Evolutionary conservation across 108 stramenopile genomes (phyloP).

Genomic region (Nannochloropsis granulata): DNA sequence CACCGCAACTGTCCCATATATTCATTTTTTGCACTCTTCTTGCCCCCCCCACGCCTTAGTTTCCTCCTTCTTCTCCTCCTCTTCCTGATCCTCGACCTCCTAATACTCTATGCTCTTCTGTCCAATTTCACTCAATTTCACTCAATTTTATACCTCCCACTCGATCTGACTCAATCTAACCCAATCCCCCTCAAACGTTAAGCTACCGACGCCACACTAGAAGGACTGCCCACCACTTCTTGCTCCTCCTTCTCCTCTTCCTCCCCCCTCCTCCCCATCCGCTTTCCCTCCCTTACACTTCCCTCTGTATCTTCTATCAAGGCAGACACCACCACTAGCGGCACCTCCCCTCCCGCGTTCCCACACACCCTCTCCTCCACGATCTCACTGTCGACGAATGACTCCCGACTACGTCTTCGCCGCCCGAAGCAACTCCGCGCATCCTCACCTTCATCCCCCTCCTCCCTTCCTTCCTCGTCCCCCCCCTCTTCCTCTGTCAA

Average conservation of each 20-base stretch:
- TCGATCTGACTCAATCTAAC: neutral
- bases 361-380: too few species aligned
- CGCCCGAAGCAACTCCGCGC: neutral
- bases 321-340: too few species aligned
- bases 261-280: neutral
- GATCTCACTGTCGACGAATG: too few species aligned
- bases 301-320: too few species aligned
- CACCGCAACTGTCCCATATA: too few species aligned
- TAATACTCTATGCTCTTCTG: too few species aligned
- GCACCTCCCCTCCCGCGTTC: too few species aligned
- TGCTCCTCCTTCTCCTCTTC: neutral
- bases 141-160: neutral
- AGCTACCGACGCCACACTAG: neutral
- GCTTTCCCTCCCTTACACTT: neutral
- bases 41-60: too few species aligned
- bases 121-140: neutral
- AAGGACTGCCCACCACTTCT: neutral
- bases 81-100: too few species aligned
- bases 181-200: neutral
- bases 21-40: too few species aligned
- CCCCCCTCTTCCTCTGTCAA: neutral
- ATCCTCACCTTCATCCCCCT: neutral
- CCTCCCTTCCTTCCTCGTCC: neutral
- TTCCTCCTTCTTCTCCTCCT: too few species aligned
- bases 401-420: too few species aligned